Base-by-base conservation (phyloP, 139 green algal genomes). In the Tetradesmus lagerheimii region DNA sequence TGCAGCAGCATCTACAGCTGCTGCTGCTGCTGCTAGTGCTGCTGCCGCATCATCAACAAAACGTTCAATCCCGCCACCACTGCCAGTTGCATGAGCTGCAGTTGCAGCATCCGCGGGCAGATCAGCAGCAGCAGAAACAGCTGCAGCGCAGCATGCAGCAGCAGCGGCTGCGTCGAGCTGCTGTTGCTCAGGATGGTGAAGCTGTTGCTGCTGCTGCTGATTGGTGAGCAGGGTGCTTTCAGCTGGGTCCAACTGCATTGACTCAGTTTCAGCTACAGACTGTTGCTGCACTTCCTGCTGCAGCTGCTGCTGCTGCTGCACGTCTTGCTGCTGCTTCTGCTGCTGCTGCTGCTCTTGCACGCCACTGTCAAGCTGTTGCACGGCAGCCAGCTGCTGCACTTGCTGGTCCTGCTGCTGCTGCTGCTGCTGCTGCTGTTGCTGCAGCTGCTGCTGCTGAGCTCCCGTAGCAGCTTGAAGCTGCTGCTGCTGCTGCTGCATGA, bases 301-400 rank as follows among this genome's bases (percentile, higher is more conserved):
- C 74, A 43, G 25, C 37, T 83, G 76, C 76, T 83, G 77, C 77
- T 83, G 77, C 77, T 47, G 25, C 77, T 57, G 77, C 35, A 35
- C 37, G 6, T 53, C 35, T 16, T 62, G 77, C 77, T 57, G 35
- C 77, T 83, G n/a, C n/a, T n/a, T n/a, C n/a, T n/a, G n/a, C n/a
- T n/a, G 79, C 41, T 64, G 79, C 79, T 71, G 20, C 3, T 0
- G 23, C 25, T 2, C 4, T 71, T n/a, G 57, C 57, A 71, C 11
- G 57, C 20, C 25, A 23, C 23, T 23, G 9, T 31, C 25, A 1
- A 41, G 79, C 27, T 67, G 41, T 39, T 67, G 39, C 79, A 67
- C 12, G 79, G 27, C 39, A 43, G 29, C 57, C 1, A n/a, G 25
- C 50, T 31, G 23, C 57, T 71, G 57, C 23, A 9, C 23, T 31